A percentile compares a stretch with the other conserved stretches of the same genome.
Evolutionary conservation across 2,329 filamentous ascomycete species (phyloP).

Genomic region (Colletotrichum lindemuthianum): DNA sequence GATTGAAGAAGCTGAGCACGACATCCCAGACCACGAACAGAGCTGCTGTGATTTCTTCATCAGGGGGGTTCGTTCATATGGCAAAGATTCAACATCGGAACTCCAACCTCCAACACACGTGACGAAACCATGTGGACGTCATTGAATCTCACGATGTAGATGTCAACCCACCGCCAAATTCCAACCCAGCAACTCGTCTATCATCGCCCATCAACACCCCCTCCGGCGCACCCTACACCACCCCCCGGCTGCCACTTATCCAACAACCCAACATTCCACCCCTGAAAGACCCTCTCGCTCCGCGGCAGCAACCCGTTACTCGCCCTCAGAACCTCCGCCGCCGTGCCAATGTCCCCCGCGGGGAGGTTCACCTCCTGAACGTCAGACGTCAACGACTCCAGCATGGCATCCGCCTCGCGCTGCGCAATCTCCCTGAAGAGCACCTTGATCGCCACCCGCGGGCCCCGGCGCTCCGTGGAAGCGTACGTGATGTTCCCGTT

Average conservation of each 20-base stretch:
- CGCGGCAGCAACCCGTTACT: constrained; percentile 65
- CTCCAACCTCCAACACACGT: too few relatives aligned
- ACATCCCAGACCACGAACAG: too few relatives aligned
- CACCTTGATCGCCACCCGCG: constrained; percentile 60
- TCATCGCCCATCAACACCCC: too few relatives aligned
- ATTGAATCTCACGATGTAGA: too few relatives aligned
- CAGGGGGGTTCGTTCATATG: too few relatives aligned
- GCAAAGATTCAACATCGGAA: too few relatives aligned
- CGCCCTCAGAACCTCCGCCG: constrained; percentile 54
- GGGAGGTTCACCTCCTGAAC: constrained; percentile 70
- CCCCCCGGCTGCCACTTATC: constrained; percentile 56
- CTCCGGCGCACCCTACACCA: too few relatives aligned
- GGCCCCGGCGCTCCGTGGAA: constrained; percentile 47
- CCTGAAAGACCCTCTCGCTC: constrained; percentile 66
- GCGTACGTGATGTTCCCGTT: constrained; percentile 65
- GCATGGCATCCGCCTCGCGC: constrained; percentile 57
- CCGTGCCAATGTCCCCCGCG: constrained; percentile 55
- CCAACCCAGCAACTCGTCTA: too few relatives aligned
- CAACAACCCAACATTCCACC: constrained; percentile 75
- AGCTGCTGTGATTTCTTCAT: too few relatives aligned
- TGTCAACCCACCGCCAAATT: too few relatives aligned
- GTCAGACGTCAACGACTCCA: constrained; percentile 62
- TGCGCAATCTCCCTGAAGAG: constrained; percentile 58
- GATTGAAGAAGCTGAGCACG: too few relatives aligned
- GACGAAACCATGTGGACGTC: too few relatives aligned